Base-by-base conservation (phyloP, 2,329 filamentous ascomycete genomes). In the Lithohypha guttulata region DNA sequence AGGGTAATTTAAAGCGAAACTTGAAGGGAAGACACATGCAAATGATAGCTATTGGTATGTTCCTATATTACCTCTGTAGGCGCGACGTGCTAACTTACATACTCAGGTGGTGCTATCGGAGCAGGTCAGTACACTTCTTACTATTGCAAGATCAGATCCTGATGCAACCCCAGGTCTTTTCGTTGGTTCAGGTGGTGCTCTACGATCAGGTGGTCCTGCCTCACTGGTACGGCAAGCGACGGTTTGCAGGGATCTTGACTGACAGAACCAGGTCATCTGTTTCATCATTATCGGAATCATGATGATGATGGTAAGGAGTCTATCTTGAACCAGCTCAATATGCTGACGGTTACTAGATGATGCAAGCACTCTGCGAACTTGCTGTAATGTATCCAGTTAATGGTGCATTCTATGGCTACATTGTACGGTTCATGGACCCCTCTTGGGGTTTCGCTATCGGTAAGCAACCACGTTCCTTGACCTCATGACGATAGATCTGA, bases 381-480 rank as follows among this genome's bases (percentile, higher is more conserved):
- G 84, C 87, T 10, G 86, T 95, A 14, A 64, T 86, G 9, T 95
- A 87, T 52, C 89, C 89, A 3, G 81, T 95, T 21, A 83, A 87
- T 22, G 89, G 87, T 43, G 93, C 86, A 2, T 95, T 95, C 57
- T 84, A 84, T 1, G 79, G 84, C 6, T 95, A 87, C 63, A 89
- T 85, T 9, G 93, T 85, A 22, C 77, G 89, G 11, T 95, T 96
- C 54, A 62, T 96, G n/a, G 86, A 95, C 55, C 89, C 87, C 1
- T 86, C 87, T 0, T 94, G 85, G 85, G 86, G 14, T 18, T 15
- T 4, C 6, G 19, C 6, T 20, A n/a, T 4, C 14, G 6, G 10
- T 8, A 10, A 33, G 9, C 8, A 30, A 9, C 13, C 11, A 23
- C 10, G 4, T 21, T n/a, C n/a, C 6, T 11, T 13, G 8, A 6